Base-by-base conservation (phyloP, 768 basidiomycete genomes). In the Tulasnella calospora region DNA sequence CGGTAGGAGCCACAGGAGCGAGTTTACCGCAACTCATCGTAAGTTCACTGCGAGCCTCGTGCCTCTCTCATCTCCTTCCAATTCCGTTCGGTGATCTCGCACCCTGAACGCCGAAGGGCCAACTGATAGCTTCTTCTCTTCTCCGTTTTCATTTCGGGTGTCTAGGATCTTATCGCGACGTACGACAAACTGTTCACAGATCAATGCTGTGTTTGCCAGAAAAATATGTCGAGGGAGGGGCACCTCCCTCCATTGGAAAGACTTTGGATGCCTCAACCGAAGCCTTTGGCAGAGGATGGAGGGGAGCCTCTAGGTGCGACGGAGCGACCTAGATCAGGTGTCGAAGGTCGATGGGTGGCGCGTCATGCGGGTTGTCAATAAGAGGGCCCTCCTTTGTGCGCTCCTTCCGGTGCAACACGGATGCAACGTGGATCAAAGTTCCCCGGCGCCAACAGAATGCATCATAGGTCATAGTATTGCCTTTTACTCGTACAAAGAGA, bases 11-110 rank as follows among this genome's bases (percentile, higher is more conserved):
- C 8, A 8, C 51, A 51, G n/a, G n/a, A 51, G 51, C 51, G 4
- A 51, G 51, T 51, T 51, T 51, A n/a, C 51, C 70, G 40, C 70
- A 71, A 41, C 70, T 71, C 70, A 71, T 71, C 35, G 70, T 71
- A 71, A 35, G 35, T 35, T 41, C 70, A 35, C 30, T 71, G 19
- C 40, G 17, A 17, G 33, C 33, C 70, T 41, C 33, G 40, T 71
- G 40, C 70, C 70, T 71, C 70, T 21, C 70, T 71, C 35, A 71
- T 71, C 70, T 41, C 40, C 23, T 35, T 51, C 51, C 51, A 21
- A 51, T 51, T n/a, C 2, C 51, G n/a, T 51, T 51, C 51, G 51
- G 51, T 51, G 51, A 51, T 51, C 51, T 51, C 51, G 51, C n/a
- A 51, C 51, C 51, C 51, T 51, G 51, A 51, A 51, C 51, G 21